These are phyloP conservation scores for Aspergillus leporis DNA, from an alignment of 495 filamentous ascomycete species.

Conservation along the genomic window DNA sequence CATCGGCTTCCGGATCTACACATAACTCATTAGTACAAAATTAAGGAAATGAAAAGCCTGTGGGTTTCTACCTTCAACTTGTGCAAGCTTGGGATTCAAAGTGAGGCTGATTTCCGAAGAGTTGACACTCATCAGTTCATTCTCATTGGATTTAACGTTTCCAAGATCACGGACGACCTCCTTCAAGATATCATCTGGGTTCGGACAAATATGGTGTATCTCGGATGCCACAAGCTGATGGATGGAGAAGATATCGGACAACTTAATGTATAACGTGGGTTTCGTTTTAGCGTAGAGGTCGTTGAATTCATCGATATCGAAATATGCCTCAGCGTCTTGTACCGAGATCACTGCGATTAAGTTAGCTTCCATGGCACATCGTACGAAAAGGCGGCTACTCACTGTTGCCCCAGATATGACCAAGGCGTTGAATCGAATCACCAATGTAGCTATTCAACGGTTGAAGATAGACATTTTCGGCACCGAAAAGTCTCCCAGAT, in stretches of 20 bases:
- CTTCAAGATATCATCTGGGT: constrained; percentile 81
- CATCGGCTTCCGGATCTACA: constrained; percentile 80
- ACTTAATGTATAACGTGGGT: constrained; percentile 97
- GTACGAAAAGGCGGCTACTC: constrained; percentile 29
- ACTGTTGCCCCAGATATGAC: constrained; percentile 69
- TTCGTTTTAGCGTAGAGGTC: constrained; percentile 95
- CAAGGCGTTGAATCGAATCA: constrained; percentile 79
- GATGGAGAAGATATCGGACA: constrained; percentile 95
- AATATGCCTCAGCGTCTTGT: constrained; percentile 81
- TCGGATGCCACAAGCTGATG: constrained; percentile 85
- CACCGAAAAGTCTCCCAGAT: constrained; percentile 82
- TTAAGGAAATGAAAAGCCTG: neutral
- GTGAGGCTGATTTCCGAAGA: constrained; percentile 90
- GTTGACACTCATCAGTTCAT: constrained; percentile 81
- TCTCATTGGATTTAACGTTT: constrained; percentile 93
- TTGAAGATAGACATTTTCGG: constrained; percentile 93
- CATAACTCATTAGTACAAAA: constrained; percentile 11
- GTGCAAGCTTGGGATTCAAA: constrained; percentile 86
- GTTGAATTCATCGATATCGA: constrained; percentile 98
- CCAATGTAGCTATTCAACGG: constrained; percentile 88
- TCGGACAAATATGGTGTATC: constrained; percentile 71
- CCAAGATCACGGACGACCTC: constrained; percentile 92
- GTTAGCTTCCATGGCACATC: constrained; percentile 24
- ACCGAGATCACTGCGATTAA: constrained; percentile 68
- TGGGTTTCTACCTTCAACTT: constrained; percentile 65